Evolutionary conservation across 140 eudicot species (phyloP), one percentile per base, ranked within the genome.

Genomic region (Oenanthe javanica): DNA sequence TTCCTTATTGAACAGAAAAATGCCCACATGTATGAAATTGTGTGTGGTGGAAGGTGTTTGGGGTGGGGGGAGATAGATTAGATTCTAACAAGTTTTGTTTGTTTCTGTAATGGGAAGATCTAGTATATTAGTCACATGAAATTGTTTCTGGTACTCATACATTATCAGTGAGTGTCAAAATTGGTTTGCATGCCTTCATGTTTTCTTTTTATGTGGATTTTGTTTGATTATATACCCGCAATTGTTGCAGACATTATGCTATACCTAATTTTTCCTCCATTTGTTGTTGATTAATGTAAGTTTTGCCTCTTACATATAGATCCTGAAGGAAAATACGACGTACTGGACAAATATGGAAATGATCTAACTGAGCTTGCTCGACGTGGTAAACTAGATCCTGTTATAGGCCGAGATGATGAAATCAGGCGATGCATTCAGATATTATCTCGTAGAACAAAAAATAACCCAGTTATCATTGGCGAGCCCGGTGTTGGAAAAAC

Each of bases 401-500:
- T 94, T 14, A 94, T 94, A 52, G 98, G 98, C 13, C 91, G 98
- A 27, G 98, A 94, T 86, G 98, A 94, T 82, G 98, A 94, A 86
- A 94, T 94, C 25, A 82, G 98, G 45, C 90, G 98, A 43, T 94
- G 98, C 80, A 94, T 94, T 18, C 98, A 94, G 83, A 94, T 94
- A 61, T 76, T 94, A 76, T 89, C 92, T 47, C 90, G 98, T n/a
- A 84, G 98, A 83, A 94, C 98, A 48, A 94, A 94, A 84, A 94
- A 94, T 69, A 94, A 94, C 84, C 98, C 98, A 61, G 98, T 94
- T 66, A 94, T 94, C 67, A 94, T 94, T 79, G 98, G 98, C 36
- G 98, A 94, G 86, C 98, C 98, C 76, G 98, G 98, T 77, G 98
- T 94, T 7, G 98, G 98, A 15, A 94, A 94, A 88, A 94, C 98